phyloP scores from a whole-genome alignment of 2,329 filamentous ascomycete genomes.

The Aspergillus melleus region DNA sequence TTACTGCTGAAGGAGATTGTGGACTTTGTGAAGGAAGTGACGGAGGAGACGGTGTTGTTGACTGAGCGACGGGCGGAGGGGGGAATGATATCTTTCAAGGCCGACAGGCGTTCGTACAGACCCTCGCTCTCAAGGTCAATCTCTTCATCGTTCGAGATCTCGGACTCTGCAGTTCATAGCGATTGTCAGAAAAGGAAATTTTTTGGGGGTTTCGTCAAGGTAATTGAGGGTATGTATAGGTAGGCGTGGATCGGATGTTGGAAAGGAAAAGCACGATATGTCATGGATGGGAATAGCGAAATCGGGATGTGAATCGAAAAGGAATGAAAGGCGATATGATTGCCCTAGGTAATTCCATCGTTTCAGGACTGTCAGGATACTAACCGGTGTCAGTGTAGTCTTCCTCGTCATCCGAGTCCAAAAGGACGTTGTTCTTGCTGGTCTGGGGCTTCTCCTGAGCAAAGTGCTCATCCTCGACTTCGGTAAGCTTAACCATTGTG shows the following conservation, averaged over 20 bases:
- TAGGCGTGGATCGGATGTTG: not conserved
- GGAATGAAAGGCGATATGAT: constrained; percentile 2
- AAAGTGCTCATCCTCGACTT: constrained; percentile 97
- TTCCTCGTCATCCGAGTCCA: constrained; percentile 59
- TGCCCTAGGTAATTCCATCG: not conserved
- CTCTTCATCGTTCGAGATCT: constrained; percentile 79
- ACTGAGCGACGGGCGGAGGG: constrained; percentile 70
- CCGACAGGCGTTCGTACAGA: constrained; percentile 68
- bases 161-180: constrained; percentile 60
- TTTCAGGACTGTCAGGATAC: constrained; percentile 23
- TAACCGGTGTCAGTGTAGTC: constrained; percentile 92
- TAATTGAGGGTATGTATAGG: not conserved
- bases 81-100: constrained; percentile 74
- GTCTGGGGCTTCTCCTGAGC: constrained; percentile 67
- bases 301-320: constrained; percentile 38
- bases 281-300: constrained; percentile 6
- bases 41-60: constrained; percentile 55
- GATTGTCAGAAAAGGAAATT: constrained; percentile 8
- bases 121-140: constrained; percentile 58
- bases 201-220: not conserved
- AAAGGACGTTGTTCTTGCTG: constrained; percentile 56
- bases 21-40: constrained; percentile 47
- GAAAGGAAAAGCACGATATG: constrained; percentile 4
- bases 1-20: constrained; percentile 71
- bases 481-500: constrained; percentile 90